phyloP scores from a whole-genome alignment of 1,284 basidiomycete species.

The Gymnopus androsaceus region DNA sequence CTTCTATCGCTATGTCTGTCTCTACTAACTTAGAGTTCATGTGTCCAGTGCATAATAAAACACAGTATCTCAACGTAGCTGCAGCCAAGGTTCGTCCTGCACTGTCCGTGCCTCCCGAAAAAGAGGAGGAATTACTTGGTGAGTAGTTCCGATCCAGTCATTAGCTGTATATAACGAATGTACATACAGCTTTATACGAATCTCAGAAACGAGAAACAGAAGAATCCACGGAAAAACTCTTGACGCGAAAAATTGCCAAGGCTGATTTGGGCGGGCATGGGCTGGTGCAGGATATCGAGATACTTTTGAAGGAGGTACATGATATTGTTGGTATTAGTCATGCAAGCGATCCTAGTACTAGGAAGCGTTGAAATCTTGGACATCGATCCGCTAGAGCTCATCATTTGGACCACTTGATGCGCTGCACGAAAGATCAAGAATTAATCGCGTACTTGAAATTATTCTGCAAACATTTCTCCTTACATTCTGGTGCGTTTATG shows the following conservation, averaged over 20 bases:
- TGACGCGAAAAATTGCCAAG: conserved; percentile 32
- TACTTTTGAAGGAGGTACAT: conserved; percentile 23
- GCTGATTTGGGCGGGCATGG: conserved; percentile 26
- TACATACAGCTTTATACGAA: conserved; percentile 12
- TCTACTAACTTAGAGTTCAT: background rate
- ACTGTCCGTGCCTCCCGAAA: background rate
- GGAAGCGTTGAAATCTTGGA: too few species aligned
- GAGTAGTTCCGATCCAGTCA: background rate
- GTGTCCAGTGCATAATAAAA: background rate
- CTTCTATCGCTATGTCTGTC: background rate
- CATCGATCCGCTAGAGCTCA: too few species aligned
- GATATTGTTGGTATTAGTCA: conserved; percentile 18
- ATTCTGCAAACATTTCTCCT: too few species aligned
- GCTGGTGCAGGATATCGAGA: conserved; percentile 29
- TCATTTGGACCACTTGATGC: too few species aligned
- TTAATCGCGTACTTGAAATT: too few species aligned
- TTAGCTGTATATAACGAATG: background rate
- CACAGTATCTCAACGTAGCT: background rate
- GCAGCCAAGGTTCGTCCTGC: background rate
- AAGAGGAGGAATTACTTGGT: background rate
- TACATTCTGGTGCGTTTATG: too few species aligned
- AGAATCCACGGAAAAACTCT: conserved; percentile 19
- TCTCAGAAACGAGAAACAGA: conserved; percentile 14
- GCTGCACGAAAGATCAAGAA: too few species aligned
- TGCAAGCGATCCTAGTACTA: too few species aligned